Percentiles rank a stretch among this genome's conserved stretches.
Conservation (phyloP, 169 alveolate species). For the Plasmodium coatneyi region DNA sequence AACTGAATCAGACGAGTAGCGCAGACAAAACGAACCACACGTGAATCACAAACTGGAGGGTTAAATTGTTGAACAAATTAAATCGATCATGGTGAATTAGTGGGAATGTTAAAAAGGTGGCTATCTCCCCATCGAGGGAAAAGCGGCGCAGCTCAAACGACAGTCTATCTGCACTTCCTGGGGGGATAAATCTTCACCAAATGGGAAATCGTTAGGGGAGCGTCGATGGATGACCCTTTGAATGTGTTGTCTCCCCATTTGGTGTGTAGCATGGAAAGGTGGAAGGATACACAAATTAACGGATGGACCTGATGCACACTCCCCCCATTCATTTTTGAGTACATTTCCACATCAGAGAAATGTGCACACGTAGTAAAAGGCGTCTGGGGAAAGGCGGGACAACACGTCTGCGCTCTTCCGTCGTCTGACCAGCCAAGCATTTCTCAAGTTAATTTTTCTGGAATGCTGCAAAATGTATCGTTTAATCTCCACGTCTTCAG, state of each 20-base stretch:
- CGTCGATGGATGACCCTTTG: too few relatives aligned
- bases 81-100: not conserved
- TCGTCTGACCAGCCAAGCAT: slow-evolving; percentile 52
- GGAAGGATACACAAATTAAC: not conserved
- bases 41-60: not conserved
- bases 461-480: slow-evolving; percentile 9
- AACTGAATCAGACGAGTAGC: not conserved
- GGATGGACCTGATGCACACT: not conserved
- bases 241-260: too few relatives aligned
- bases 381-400: slow-evolving; percentile 43
- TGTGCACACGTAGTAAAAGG: slow-evolving; percentile 37
- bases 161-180: not conserved
- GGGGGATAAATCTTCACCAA: too few relatives aligned
- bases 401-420: slow-evolving; percentile 1
- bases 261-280: not conserved
- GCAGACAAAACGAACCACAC: not conserved
- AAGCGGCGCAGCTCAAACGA: not conserved
- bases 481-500: slow-evolving; percentile 31
- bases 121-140: not conserved
- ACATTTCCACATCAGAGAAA: not conserved
- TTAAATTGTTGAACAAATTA: slow-evolving; percentile 5
- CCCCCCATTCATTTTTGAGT: not conserved
- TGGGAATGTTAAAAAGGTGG: not conserved
- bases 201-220: too few relatives aligned
- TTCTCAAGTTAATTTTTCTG: slow-evolving; percentile 45